Base-by-base conservation (phyloP, 2,329 filamentous ascomycete genomes). In the Phyllosticta citriasiana region DNA sequence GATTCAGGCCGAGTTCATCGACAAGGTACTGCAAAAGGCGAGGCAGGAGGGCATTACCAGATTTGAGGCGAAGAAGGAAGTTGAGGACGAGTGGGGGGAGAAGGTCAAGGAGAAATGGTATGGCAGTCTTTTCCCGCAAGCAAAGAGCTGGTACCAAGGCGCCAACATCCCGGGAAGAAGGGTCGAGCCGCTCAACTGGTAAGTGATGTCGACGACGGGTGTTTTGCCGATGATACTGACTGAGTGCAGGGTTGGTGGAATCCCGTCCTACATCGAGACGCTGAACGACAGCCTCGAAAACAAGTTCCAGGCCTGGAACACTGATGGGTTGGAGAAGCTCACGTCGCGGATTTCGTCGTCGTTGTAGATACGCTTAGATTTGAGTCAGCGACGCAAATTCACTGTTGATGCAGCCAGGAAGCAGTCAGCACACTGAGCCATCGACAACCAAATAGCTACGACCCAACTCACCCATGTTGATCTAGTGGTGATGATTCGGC, bases 1-100 rank as follows among this genome's bases (percentile, higher is more conserved):
- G 63, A 69, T 72, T 4, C 77, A 79, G 65, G 74, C 72, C 14
- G 74, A 79, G 55, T 79, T 74, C 69, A 76, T 79, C 40, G 73
- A 77, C 33, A 74, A 77, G 57, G 70, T 72, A 9, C 74, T 79
- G 63, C 70, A 71, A 55, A 73, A 72, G 66, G 63, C 73, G 8
- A 67, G 70, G 53, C 68, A 72, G 9, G 68, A 77, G 54, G 70
- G 71, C 4, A 73, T 75, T 57, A 70, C 70, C 53, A 71, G 71
- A 54, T 72, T 77, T 55, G 75, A 78, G 55, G 67, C 76, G 1
- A 76, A 72, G 4, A 69, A 68, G 53, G 72, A 77, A 57, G 73
- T 73, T 4, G 76, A 78, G 64, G 72, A 76, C 61, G 66, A 72
- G 27, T 79, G 77, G 77, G 71, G 69, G 40, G 65, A 51, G n/a